Conservation (phyloP, 352 stramenopile genomes). For the Phytophthora boehmeriae region DNA sequence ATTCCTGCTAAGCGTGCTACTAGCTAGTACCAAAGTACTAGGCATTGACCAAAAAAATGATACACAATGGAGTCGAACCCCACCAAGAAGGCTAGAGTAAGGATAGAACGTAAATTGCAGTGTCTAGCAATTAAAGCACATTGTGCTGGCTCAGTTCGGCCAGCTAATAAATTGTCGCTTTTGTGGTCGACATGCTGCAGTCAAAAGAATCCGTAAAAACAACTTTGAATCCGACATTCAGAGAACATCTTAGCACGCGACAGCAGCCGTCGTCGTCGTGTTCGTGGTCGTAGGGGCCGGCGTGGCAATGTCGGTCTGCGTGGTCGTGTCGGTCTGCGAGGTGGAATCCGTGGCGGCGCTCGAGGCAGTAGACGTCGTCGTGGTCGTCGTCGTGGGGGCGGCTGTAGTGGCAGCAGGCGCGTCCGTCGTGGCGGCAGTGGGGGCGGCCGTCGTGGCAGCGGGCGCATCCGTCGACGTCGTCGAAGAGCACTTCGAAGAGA, state of each 20-base stretch:
- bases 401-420: conserved; percentile 1
- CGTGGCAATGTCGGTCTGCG: too few species aligned
- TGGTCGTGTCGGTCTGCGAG: too few species aligned
- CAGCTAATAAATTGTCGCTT: background rate
- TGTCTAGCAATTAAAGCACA: too few species aligned
- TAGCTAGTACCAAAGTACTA: too few species aligned
- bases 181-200: conserved; percentile 1
- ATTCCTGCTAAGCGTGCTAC: too few species aligned
- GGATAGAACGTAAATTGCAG: too few species aligned
- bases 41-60: too few species aligned
- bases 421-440: background rate
- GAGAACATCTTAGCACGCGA: conserved; percentile 20
- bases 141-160: too few species aligned
- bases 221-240: conserved; percentile 15
- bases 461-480: conserved; percentile 5
- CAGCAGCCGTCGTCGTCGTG: conserved; percentile 19
- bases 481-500: conserved; percentile 18
- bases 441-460: conserved; percentile 1
- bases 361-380: background rate
- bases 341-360: too few species aligned
- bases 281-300: conserved; percentile 11
- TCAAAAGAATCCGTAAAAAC: background rate
- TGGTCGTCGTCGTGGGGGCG: background rate
- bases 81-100: too few species aligned
- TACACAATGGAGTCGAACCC: too few species aligned